Conservation (phyloP, 2,329 filamentous ascomycete genomes). For the Xylaria sp. region DNA sequence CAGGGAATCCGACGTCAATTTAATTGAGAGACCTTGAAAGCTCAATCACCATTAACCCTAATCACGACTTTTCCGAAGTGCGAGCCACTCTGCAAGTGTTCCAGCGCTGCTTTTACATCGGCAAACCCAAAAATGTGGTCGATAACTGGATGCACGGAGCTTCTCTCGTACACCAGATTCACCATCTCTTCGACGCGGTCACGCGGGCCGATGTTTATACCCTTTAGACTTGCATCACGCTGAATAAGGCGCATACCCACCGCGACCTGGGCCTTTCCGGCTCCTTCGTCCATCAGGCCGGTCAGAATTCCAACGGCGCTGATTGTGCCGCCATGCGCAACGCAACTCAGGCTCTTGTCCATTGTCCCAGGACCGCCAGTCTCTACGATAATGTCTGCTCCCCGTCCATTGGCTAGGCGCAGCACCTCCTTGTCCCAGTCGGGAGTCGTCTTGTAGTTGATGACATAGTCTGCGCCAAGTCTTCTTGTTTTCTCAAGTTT, state of each 20-base stretch:
- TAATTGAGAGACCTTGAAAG: too few relatives aligned
- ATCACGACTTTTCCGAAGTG: conserved; percentile 12
- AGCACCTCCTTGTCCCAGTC: conserved; percentile 15
- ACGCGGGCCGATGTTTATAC: conserved; percentile 12
- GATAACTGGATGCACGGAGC: background rate
- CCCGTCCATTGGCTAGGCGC: background rate
- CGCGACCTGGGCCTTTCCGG: background rate
- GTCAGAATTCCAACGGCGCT: conserved; percentile 12
- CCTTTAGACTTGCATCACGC: conserved; percentile 14
- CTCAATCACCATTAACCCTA: background rate
- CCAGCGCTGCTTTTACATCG: conserved; percentile 9
- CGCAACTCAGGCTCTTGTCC: conserved; percentile 12
- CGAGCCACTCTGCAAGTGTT: background rate
- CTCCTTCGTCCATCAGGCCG: conserved; percentile 3
- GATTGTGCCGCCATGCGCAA: conserved; percentile 9
- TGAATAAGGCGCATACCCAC: conserved; percentile 18
- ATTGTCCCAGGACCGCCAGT: conserved; percentile 13
- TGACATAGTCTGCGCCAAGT: background rate
- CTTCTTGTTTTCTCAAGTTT: conserved; percentile 1
- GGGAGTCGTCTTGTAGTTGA: conserved; percentile 5
- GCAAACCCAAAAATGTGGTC: conserved; percentile 12
- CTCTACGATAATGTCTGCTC: conserved; percentile 19
- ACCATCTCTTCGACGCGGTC: conserved; percentile 23
- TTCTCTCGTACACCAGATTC: background rate
- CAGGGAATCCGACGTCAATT: too few relatives aligned